These are phyloP conservation scores for Coemansia sp. DNA, from an alignment of 192 early-diverging fungal genomes.

Conservation along the genomic window DNA sequence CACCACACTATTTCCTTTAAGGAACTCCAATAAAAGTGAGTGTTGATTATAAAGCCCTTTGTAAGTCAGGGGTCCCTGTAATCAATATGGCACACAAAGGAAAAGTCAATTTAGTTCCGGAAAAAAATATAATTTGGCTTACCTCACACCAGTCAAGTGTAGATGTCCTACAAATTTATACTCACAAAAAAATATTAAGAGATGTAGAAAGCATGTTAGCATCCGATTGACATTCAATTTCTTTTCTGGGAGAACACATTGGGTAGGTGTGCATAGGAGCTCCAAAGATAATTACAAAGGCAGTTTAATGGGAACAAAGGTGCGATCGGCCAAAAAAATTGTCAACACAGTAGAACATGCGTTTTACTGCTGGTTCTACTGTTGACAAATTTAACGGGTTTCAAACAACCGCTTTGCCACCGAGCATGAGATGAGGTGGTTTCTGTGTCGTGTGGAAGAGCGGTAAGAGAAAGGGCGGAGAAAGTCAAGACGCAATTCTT, in stretches of 20 bases:
- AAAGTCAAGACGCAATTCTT: too few species aligned
- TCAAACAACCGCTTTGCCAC: background rate
- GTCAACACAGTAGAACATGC: too few species aligned
- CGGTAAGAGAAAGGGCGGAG: too few species aligned
- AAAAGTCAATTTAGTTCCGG: background rate
- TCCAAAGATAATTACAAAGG: too few species aligned
- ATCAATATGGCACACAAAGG: background rate
- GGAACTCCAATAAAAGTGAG: background rate
- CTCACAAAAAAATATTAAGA: background rate
- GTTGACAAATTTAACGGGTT: background rate
- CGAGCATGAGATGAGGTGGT: background rate
- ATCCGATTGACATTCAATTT: background rate
- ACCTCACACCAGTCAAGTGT: conserved; percentile 80
- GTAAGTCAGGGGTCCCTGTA: too few species aligned
- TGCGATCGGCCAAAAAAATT: too few species aligned
- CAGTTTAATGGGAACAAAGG: too few species aligned
- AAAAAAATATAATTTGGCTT: conserved; percentile 12
- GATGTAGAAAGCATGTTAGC: background rate
- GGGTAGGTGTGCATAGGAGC: too few species aligned
- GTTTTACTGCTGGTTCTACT: background rate
- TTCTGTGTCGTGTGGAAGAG: background rate
- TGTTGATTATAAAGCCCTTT: background rate
- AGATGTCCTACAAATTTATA: conserved; percentile 52
- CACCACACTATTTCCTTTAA: background rate
- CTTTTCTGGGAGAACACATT: background rate